Conservation (phyloP, 1,139 yeast species). For the Candida sojae region DNA sequence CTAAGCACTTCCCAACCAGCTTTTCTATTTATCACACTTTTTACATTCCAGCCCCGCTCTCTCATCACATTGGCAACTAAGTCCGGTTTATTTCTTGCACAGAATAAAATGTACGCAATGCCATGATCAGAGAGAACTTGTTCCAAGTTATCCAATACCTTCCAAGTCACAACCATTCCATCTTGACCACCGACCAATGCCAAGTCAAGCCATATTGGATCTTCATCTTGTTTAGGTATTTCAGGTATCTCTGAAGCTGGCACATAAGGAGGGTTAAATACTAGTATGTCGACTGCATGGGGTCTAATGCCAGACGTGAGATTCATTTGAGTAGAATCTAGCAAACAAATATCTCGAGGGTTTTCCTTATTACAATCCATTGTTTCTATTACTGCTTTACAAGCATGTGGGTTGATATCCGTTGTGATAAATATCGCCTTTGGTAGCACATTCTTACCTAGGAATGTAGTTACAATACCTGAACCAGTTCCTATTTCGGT, state of each 20-base stretch:
- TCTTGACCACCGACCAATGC: constrained; percentile 87
- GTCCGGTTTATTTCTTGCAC: constrained; percentile 84
- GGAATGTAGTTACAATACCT: constrained; percentile 80
- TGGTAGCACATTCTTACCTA: constrained; percentile 54
- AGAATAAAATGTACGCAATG: constrained; percentile 78
- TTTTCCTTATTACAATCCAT: constrained; percentile 53
- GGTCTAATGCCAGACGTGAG: constrained; percentile 53
- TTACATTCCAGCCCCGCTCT: constrained; percentile 55
- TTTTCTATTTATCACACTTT: constrained; percentile 58
- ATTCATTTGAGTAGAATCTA: constrained; percentile 64
- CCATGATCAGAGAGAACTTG: constrained; percentile 55
- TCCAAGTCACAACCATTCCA: constrained; percentile 84
- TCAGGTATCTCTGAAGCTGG: constrained; percentile 70
- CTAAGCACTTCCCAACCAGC: constrained; percentile 98
- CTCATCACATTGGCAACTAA: constrained; percentile 52
- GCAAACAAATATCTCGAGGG: constrained; percentile 24
- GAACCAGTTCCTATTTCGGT: constrained; percentile 93
- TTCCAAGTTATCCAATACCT: constrained; percentile 55
- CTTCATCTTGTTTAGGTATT: constrained; percentile 54
- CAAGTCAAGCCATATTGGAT: constrained; percentile 75
- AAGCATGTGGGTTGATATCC: constrained; percentile 81
- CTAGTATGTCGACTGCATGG: constrained; percentile 59
- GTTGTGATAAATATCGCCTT: constrained; percentile 60
- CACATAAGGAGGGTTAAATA: constrained; percentile 96
- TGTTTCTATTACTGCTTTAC: constrained; percentile 55